phyloP scores from a whole-genome alignment of 2,329 filamentous ascomycete species.

The Cladosporium oxysporum region DNA sequence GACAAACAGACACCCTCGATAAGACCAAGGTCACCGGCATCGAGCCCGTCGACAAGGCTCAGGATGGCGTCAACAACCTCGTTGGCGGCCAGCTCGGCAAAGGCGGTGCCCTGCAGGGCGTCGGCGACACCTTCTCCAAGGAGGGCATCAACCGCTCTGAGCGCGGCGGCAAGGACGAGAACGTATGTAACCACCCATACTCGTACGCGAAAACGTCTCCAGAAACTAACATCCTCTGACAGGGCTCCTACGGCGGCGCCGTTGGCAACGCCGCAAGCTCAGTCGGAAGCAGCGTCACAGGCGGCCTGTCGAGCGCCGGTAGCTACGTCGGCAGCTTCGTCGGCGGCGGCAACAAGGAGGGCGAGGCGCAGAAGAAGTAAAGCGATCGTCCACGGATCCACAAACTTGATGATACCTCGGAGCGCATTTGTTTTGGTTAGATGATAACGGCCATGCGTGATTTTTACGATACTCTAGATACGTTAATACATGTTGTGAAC shows the following conservation, averaged over 20 bases:
- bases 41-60: conserved; percentile 66
- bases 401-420: background rate
- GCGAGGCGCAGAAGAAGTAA: conserved; percentile 22
- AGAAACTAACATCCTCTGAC: conserved; percentile 26
- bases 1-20: conserved; percentile 59
- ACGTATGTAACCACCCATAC: background rate
- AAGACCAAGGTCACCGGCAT: conserved; percentile 71
- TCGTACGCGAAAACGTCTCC: background rate
- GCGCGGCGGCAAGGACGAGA: conserved; percentile 63
- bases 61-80: conserved; percentile 66
- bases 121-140: conserved; percentile 63
- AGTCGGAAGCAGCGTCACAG: conserved; percentile 30
- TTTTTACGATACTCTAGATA: conserved; percentile 8
- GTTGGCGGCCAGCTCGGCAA: conserved; percentile 66
- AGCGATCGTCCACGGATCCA: background rate
- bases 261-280: conserved; percentile 35
- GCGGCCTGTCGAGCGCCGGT: conserved; percentile 37
- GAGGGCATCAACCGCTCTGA: conserved; percentile 68
- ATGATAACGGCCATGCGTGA: background rate
- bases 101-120: conserved; percentile 65
- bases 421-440: background rate
- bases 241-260: conserved; percentile 50
- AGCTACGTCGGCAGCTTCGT: conserved; percentile 36
- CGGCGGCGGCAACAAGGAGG: conserved; percentile 37
- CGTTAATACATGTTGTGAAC: background rate